Base-by-base conservation (phyloP, 345 rosid genomes). In the Crucihimalaya himalaica region DNA sequence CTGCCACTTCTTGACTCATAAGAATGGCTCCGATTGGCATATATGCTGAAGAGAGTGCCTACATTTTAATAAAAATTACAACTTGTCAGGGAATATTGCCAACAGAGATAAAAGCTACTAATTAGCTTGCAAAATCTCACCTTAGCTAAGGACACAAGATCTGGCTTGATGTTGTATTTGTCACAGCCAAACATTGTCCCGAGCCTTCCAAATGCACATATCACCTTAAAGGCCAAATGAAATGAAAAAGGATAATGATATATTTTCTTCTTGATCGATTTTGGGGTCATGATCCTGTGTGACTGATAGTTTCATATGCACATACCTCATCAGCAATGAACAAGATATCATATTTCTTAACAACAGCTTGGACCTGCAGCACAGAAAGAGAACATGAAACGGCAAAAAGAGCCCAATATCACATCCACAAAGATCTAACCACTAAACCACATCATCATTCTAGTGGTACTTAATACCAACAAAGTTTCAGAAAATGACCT, bases 121-220 rank as follows among this genome's bases (percentile, higher is more conserved):
- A 6, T 68, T 11, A 61, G 47, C 20, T 48, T 69, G 29, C 52
- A 28, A 5, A 62, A n/a, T 50, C 63, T 82, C 79, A 90, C 99
- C 97, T 92, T 92, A 21, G 98, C 99, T 42, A 92, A 20, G 45
- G 94, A 77, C 25, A 92, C 97, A 78, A 92, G 94, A 73, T 89
- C 97, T 48, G 97, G 96, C 72, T 89, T 88, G n/a, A 92, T 89
- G 78, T 84, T 83, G 86, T 85, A 96, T 80, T 87, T 90, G 78
- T 92, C 98, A 79, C 92, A 83, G 4, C 99, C 99, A 81, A 69
- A 92, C 98, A 90, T 90, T 10, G 94, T 85, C 18, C 99, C 99
- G 28, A 96, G 93, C 79, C 99, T 86, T 79, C 99, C 99, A 84
- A 92, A 96, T 60, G 96, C 99, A 83, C 98, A 90, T 20, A 96